Evolutionary conservation across 192 early-diverging fungal genomes (phyloP).

Genomic region (Backusella tarrabulga): DNA sequence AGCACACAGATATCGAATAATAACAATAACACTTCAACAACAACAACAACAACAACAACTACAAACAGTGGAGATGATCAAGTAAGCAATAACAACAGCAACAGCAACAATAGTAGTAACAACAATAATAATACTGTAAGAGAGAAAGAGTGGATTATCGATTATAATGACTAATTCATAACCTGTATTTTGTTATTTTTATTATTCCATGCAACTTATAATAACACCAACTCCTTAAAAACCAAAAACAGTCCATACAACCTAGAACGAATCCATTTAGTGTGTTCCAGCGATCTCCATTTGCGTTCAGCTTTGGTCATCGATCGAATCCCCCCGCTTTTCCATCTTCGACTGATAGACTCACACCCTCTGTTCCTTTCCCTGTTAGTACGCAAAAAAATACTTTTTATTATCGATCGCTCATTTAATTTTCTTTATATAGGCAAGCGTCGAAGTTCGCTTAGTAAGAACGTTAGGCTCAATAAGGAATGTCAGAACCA

Average conservation of each 20-base stretch:
- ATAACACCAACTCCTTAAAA: too few relatives aligned
- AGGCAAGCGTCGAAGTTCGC: slow-evolving; percentile 33
- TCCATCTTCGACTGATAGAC: background rate
- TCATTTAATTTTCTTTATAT: background rate
- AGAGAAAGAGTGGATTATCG: background rate
- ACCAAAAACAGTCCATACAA: background rate
- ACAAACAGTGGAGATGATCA: background rate
- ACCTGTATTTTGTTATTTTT: background rate
- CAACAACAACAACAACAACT: background rate
- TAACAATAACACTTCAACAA: background rate
- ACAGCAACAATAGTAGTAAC: background rate
- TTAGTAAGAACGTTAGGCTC: slow-evolving; percentile 26
- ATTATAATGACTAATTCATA: background rate
- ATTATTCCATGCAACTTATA: background rate
- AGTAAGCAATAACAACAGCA: background rate
- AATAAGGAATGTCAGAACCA: slow-evolving; percentile 30
- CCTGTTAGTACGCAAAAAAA: slow-evolving; percentile 16
- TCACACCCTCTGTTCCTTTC: slow-evolving; percentile 25
- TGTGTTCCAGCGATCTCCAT: slow-evolving; percentile 9
- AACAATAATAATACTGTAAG: background rate
- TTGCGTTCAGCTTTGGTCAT: slow-evolving; percentile 11
- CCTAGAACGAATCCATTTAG: slow-evolving; percentile 1
- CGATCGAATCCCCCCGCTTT: background rate
- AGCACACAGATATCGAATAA: background rate
- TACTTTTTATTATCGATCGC: background rate